Percentiles rank a stretch among this genome's conserved stretches.
phyloP scores from a whole-genome alignment of 768 basidiomycete genomes.

The Russula dissimulans region DNA sequence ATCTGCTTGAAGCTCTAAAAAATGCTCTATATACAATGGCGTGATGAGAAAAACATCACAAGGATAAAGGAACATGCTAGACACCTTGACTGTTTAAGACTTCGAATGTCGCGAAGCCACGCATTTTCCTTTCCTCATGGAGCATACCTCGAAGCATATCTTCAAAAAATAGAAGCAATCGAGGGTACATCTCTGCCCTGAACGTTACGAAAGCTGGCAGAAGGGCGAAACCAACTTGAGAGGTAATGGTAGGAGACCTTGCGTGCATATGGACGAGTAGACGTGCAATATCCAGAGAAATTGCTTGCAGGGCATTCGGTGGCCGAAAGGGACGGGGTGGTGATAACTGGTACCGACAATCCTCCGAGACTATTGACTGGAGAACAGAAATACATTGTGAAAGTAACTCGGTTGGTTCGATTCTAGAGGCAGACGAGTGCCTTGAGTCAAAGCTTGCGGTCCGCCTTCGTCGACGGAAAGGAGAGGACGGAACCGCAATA shows the following conservation, averaged over 20 bases:
- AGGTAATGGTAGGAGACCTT: slow-evolving; percentile 41
- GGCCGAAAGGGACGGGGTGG: slow-evolving; percentile 56
- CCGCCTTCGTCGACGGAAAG: slow-evolving; percentile 39
- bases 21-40: background rate
- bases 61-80: background rate
- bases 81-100: background rate
- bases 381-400: slow-evolving; percentile 51
- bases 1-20: background rate
- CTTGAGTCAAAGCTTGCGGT: slow-evolving; percentile 32
- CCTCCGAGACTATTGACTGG: slow-evolving; percentile 57
- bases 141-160: slow-evolving; percentile 47
- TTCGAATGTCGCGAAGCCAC: slow-evolving; percentile 11
- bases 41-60: background rate
- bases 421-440: slow-evolving; percentile 39
- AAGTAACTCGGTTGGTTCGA: slow-evolving; percentile 43
- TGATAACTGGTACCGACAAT: slow-evolving; percentile 57
- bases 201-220: slow-evolving; percentile 73
- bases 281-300: slow-evolving; percentile 63
- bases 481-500: slow-evolving; percentile 23
- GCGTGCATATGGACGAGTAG: slow-evolving; percentile 50
- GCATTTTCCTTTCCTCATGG: slow-evolving; percentile 33
- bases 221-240: slow-evolving; percentile 55
- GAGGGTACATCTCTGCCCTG: slow-evolving; percentile 47
- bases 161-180: slow-evolving; percentile 63
- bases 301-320: slow-evolving; percentile 65